phyloP scores from a whole-genome alignment of 495 filamentous ascomycete species.

The Glarea lozoyensis region DNA sequence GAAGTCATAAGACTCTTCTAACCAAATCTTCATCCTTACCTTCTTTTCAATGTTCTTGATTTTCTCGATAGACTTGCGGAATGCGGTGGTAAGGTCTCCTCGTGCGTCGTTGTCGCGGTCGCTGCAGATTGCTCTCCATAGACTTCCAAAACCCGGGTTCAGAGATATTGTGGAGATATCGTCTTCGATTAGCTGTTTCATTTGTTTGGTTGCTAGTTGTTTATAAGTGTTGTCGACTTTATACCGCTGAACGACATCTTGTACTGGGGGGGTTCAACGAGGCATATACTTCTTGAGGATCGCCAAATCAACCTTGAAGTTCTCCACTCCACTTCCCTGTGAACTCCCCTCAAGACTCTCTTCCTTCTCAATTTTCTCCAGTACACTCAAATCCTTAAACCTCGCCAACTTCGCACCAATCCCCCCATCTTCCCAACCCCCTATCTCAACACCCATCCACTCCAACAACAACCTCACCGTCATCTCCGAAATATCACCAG shows the following conservation, averaged over 20 bases:
- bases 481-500: conserved; percentile 28
- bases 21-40: conserved; percentile 30
- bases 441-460: conserved; percentile 38
- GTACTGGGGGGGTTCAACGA: conserved; percentile 18
- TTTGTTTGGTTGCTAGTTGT: conserved; percentile 22
- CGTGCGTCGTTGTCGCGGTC: conserved; percentile 30
- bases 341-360: conserved; percentile 14
- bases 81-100: conserved; percentile 28
- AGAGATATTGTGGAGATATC: conserved; percentile 31
- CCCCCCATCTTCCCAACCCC: conserved; percentile 7
- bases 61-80: conserved; percentile 26
- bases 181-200: conserved; percentile 29
- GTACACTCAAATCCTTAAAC: neutral
- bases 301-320: conserved; percentile 8
- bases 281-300: conserved; percentile 22
- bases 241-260: conserved; percentile 31
- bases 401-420: conserved; percentile 10
- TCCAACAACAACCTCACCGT: conserved; percentile 33
- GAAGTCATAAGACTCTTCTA: conserved; percentile 38
- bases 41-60: conserved; percentile 24
- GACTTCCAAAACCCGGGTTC: conserved; percentile 37
- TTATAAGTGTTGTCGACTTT: conserved; percentile 25
- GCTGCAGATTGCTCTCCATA: conserved; percentile 38
- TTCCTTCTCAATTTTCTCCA: conserved; percentile 6
- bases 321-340: neutral